Evolutionary conservation across 2,329 filamentous ascomycete species (phyloP).

Genomic region (Tolypocladium tundrense): DNA sequence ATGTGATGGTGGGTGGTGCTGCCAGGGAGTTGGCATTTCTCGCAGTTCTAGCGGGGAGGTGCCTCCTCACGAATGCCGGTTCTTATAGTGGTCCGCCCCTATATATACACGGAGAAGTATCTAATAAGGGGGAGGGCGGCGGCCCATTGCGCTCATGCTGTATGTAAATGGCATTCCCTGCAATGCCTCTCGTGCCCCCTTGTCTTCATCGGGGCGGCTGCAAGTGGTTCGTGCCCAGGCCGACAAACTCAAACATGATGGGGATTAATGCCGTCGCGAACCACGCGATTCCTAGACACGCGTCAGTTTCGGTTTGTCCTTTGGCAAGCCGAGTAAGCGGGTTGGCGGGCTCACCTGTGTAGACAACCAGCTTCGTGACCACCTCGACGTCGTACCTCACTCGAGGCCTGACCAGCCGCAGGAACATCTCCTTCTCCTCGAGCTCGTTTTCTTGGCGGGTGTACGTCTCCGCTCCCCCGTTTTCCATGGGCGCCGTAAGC

Average conservation of each 20-base stretch:
- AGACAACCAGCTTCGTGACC: conserved; percentile 91
- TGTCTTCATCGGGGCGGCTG: conserved; percentile 6
- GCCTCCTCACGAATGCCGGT: background rate
- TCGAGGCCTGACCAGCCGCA: conserved; percentile 70
- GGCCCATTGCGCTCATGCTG: too few relatives aligned
- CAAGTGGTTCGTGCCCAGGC: conserved; percentile 34
- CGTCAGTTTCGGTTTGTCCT: conserved; percentile 3
- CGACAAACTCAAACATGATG: conserved; percentile 56
- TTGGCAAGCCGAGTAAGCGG: background rate
- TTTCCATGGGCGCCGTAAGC: conserved; percentile 19
- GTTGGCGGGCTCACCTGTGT: conserved; percentile 54
- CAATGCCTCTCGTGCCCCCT: background rate
- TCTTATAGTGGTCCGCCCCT: background rate
- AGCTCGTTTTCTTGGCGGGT: conserved; percentile 36
- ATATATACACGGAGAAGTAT: background rate
- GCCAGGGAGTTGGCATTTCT: background rate
- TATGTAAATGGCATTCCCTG: background rate
- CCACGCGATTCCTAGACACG: conserved; percentile 62
- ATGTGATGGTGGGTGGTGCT: too few relatives aligned
- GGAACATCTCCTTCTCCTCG: conserved; percentile 73
- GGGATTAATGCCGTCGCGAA: conserved; percentile 69
- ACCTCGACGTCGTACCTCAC: conserved; percentile 98
- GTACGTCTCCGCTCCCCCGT: conserved; percentile 22
- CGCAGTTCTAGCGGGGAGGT: background rate
- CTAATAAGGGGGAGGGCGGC: background rate